phyloP scores from a whole-genome alignment of 1,284 basidiomycete genomes.

The Mycena sp. region DNA sequence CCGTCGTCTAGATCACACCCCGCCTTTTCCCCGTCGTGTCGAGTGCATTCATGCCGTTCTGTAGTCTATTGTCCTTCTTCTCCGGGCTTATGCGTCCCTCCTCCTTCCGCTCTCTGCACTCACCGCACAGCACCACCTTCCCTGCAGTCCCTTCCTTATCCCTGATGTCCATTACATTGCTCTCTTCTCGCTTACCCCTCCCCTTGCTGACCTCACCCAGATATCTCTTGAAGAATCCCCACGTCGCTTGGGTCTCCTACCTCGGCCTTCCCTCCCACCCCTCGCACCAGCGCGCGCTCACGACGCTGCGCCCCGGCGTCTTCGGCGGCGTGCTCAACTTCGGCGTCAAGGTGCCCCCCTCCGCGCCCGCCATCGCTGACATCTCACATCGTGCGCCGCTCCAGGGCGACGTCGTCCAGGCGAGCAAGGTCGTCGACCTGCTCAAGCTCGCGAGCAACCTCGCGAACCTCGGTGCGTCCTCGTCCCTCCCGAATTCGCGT shows the following conservation, averaged over 20 bases:
- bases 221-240: constrained; percentile 76
- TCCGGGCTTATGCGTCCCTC: too few relatives aligned
- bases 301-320: constrained; percentile 62
- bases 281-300: constrained; percentile 69
- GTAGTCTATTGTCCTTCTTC: too few relatives aligned
- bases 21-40: too few relatives aligned
- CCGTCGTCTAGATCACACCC: too few relatives aligned
- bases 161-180: too few relatives aligned
- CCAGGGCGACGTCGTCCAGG: constrained; percentile 63
- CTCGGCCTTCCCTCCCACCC: constrained; percentile 76
- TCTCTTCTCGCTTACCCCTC: background rate
- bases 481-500: background rate
- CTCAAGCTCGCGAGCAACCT: constrained; percentile 81
- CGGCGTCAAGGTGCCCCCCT: constrained; percentile 68
- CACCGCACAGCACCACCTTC: too few relatives aligned
- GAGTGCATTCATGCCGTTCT: too few relatives aligned
- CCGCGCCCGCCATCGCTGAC: too few relatives aligned
- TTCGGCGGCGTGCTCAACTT: constrained; percentile 88
- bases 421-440: constrained; percentile 77
- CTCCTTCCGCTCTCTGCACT: too few relatives aligned
- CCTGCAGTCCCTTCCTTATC: too few relatives aligned
- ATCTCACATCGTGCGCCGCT: too few relatives aligned
- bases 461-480: constrained; percentile 73
- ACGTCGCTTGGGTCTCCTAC: constrained; percentile 86
- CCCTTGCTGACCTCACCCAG: constrained; percentile 27